Evolutionary conservation across 2,329 filamentous ascomycete genomes (phyloP).

Genomic region (Aureobasidium pullulans): DNA sequence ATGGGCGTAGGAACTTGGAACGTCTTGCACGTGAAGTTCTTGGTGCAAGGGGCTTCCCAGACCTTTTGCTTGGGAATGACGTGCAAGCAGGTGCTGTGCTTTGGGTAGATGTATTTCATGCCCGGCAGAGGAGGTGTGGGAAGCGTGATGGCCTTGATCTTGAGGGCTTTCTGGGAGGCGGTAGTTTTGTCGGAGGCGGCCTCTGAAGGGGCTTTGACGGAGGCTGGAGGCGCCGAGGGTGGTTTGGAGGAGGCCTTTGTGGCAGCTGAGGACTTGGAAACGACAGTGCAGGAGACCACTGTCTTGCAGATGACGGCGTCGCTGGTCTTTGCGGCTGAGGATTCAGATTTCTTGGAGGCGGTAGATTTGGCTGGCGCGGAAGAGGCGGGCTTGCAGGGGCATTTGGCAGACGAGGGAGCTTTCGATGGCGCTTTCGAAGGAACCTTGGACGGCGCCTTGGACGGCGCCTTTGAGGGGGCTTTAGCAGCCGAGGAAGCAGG

Average conservation of each 20-base stretch:
- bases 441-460: background rate
- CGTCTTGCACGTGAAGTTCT: conserved; percentile 23
- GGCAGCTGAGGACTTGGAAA: background rate
- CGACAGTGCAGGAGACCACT: background rate
- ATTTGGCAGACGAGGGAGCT: background rate
- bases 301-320: background rate
- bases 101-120: conserved; percentile 24
- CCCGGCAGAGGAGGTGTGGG: conserved; percentile 13
- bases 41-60: conserved; percentile 19
- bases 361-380: background rate
- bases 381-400: background rate
- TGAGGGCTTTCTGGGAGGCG: background rate
- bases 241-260: background rate
- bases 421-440: background rate
- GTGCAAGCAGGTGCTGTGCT: conserved; percentile 24
- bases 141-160: conserved; percentile 8
- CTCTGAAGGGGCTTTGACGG: background rate
- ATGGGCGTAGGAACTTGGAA: conserved; percentile 25
- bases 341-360: background rate
- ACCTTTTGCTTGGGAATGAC: conserved; percentile 23
- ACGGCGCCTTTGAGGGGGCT: background rate
- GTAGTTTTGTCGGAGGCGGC: background rate
- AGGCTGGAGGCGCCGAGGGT: background rate
- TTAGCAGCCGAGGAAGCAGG: background rate
- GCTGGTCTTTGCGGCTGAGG: background rate